Evolutionary conservation across 306 rosid species (phyloP).

Genomic region (Medicago ruthenica): DNA sequence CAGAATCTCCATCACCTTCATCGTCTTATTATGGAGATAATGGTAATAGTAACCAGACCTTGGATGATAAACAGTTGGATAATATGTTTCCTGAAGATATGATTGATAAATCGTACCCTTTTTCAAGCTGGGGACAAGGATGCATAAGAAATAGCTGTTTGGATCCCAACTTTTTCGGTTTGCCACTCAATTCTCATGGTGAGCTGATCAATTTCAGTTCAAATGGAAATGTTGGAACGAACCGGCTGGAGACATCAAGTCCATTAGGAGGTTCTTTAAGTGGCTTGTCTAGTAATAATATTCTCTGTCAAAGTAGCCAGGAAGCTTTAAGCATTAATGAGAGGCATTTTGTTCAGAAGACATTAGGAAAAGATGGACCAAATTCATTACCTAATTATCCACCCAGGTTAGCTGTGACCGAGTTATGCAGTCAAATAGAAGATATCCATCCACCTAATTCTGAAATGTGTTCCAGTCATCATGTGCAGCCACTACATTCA

Average conservation of each 20-base stretch:
- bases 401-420: conserved; percentile 63
- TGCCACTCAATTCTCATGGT: conserved; percentile 97
- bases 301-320: conserved; percentile 46
- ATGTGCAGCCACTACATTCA: conserved; percentile 51
- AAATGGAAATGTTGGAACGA: conserved; percentile 48
- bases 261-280: conserved; percentile 49
- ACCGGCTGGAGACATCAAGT: conserved; percentile 57
- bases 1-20: conserved; percentile 51
- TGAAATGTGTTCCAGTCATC: conserved; percentile 52
- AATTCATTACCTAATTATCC: conserved; percentile 66
- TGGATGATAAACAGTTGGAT: conserved; percentile 47
- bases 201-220: conserved; percentile 81
- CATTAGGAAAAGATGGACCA: conserved; percentile 51
- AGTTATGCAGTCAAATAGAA: conserved; percentile 54
- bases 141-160: conserved; percentile 47
- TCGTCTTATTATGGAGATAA: conserved; percentile 51
- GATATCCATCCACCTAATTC: conserved; percentile 54
- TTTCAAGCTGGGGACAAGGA: conserved; percentile 59
- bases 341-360: conserved; percentile 55
- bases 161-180: conserved; percentile 63
- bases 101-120: conserved; percentile 50
- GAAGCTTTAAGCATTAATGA: conserved; percentile 53
- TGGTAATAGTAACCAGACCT: conserved; percentile 41
- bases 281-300: conserved; percentile 49
- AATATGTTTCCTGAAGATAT: conserved; percentile 50